phyloP scores from a whole-genome alignment of 441 rosid species.

The Croton laevigatus region DNA sequence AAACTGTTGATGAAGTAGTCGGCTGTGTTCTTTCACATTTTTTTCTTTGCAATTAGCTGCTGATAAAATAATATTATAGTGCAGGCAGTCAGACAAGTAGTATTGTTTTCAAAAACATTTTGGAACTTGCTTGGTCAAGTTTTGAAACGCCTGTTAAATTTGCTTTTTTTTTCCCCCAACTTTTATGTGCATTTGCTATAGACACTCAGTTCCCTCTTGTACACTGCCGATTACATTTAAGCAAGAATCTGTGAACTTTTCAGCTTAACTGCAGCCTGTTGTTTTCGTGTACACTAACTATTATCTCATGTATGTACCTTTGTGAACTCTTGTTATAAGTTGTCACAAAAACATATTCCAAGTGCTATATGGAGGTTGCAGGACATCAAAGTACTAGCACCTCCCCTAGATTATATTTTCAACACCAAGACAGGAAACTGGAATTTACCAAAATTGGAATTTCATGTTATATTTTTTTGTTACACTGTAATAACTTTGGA shows the following conservation, averaged over 20 bases:
- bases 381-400: neutral
- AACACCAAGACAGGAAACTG: constrained; percentile 3
- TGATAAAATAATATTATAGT: neutral
- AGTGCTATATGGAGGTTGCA: neutral
- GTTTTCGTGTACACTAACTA: neutral
- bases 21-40: neutral
- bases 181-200: neutral
- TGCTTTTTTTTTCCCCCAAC: too few species aligned
- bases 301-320: neutral
- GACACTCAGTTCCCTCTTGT: neutral
- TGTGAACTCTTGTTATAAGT: constrained; percentile 5
- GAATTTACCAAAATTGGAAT: neutral
- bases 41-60: neutral
- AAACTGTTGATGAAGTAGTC: neutral
- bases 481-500: constrained; percentile 7
- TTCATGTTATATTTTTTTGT: neutral
- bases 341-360: neutral
- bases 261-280: neutral
- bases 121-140: neutral
- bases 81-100: neutral
- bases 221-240: neutral
- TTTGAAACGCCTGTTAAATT: too few species aligned
- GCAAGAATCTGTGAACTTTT: neutral
- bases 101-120: neutral
- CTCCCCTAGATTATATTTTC: neutral